Conservation (phyloP, 345 rosid genomes). For the Citrus inodora region DNA sequence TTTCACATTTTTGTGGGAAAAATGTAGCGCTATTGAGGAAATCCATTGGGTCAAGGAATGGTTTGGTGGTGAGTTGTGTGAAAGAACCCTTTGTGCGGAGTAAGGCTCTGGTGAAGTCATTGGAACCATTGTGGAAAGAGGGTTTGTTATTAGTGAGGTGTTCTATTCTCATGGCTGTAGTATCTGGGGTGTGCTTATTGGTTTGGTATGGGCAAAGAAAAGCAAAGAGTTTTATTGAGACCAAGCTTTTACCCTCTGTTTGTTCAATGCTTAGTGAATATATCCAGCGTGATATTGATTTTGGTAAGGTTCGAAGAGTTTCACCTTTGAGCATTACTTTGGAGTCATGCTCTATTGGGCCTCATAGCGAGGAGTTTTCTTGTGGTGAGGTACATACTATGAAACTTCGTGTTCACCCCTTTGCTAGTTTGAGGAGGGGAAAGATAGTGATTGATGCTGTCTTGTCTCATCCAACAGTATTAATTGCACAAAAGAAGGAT, state of each 20-base stretch:
- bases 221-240: slow-evolving; percentile 65
- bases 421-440: slow-evolving; percentile 85
- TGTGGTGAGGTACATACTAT: slow-evolving; percentile 84
- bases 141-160: slow-evolving; percentile 81
- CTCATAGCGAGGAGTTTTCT: slow-evolving; percentile 78
- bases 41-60: slow-evolving; percentile 57
- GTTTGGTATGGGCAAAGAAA: slow-evolving; percentile 84
- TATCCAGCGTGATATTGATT: slow-evolving; percentile 76
- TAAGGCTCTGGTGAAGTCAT: slow-evolving; percentile 55
- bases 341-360: slow-evolving; percentile 77
- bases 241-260: slow-evolving; percentile 82
- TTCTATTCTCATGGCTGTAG: slow-evolving; percentile 60
- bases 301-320: slow-evolving; percentile 78
- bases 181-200: slow-evolving; percentile 84
- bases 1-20: slow-evolving; percentile 65
- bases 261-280: slow-evolving; percentile 72
- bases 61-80: slow-evolving; percentile 50
- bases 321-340: slow-evolving; percentile 81
- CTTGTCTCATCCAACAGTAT: slow-evolving; percentile 59
- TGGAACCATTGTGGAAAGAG: slow-evolving; percentile 66
- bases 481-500: slow-evolving; percentile 86
- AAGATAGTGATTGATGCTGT: slow-evolving; percentile 89
- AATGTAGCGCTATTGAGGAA: slow-evolving; percentile 62
- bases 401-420: slow-evolving; percentile 77
- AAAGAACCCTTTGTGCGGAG: slow-evolving; percentile 60